Base-by-base conservation (phyloP, 179 eudicot species). In the Nepenthes alata region DNA sequence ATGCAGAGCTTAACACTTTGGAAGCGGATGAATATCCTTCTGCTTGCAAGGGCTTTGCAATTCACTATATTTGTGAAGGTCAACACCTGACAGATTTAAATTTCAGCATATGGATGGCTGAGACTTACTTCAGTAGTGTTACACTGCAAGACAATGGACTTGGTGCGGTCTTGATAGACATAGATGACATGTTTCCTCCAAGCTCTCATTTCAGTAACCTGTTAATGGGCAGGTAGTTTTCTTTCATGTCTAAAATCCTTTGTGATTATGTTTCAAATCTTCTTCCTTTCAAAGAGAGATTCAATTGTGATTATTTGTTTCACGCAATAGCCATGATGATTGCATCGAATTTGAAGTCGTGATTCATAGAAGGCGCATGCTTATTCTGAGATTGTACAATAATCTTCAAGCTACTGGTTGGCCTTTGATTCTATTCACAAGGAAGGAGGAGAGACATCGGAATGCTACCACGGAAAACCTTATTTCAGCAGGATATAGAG, bases 351-450 rank as follows among this genome's bases (percentile, higher is more conserved):
- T 25, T 61, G 36, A 48, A 63, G 73, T 63, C 57, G 73, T 70
- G 35, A 62, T 44, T 55, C 48, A 67, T 60, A 36, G 58, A 64
- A 75, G 67, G 13, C 63, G 55, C 53, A 37, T 52, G 7, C 55
- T 64, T 44, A 45, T 57, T 41, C 53, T 47, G 50, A 68, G 52
- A 7, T 45, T 79, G 62, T 73, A 72, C 75, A 53, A 14, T 12
- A 79, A 67, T 61, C 75, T 79, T 62, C 73, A 34, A 57, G 64
- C 66, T 56, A 64, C 67, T 63, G 77, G 75, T 5, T 79, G 83
- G 83, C 57, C 59, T 25, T 45, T 75, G 64, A 51, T 75, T 57
- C 66, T 79, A 64, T 52, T 75, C 49, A 71, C 83, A 48, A 72
- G 83, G 68, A 72, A 67, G 68, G 64, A 70, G 6, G 80, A 75